Evolutionary conservation across 345 rosid genomes (phyloP).

Genomic region (Linum lewisii): DNA sequence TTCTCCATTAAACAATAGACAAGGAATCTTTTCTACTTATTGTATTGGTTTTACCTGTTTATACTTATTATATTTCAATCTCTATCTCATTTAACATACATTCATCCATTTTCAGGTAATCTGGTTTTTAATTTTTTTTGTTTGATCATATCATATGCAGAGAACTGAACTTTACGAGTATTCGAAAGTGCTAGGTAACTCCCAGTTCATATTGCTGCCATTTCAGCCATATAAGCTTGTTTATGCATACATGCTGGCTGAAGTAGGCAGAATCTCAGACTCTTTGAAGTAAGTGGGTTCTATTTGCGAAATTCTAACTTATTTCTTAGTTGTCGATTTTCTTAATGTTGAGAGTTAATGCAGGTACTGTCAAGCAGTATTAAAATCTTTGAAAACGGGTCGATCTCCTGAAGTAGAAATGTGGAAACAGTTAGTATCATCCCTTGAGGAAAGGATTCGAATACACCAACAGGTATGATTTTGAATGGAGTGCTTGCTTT

Average conservation of each 20-base stretch:
- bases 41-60: no score
- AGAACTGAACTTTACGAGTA: constrained; percentile 97
- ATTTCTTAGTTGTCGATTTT: constrained; percentile 15
- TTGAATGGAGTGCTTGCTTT: neutral
- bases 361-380: constrained; percentile 73
- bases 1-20: no score
- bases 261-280: constrained; percentile 88
- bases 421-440: constrained; percentile 46
- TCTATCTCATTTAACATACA: no score
- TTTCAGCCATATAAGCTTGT: constrained; percentile 94
- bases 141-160: constrained; percentile 41
- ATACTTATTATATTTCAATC: neutral
- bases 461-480: constrained; percentile 58
- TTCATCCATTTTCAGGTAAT: neutral
- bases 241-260: constrained; percentile 97
- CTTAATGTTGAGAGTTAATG: constrained; percentile 19
- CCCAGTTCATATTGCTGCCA: constrained; percentile 76
- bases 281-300: constrained; percentile 67
- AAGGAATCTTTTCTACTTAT: no score
- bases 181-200: constrained; percentile 87
- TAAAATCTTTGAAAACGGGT: constrained; percentile 58
- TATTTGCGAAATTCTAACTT: neutral
- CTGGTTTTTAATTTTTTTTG: neutral
- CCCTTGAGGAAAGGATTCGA: constrained; percentile 69
- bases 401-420: constrained; percentile 61